Conservation (phyloP, 495 filamentous ascomycete species). For the Penicillium bovifimosum region DNA sequence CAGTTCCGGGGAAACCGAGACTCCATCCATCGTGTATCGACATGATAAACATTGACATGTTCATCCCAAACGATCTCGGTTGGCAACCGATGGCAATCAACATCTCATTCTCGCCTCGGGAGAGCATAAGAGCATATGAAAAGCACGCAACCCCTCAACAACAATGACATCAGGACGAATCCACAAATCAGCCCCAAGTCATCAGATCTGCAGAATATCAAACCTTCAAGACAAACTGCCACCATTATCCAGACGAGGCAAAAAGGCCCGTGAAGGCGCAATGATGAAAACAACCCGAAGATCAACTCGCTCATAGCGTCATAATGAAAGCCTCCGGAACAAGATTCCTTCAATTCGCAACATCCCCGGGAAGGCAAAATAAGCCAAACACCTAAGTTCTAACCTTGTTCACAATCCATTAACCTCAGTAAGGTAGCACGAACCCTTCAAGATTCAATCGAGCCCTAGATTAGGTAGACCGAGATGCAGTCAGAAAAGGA, state of each 20-base stretch:
- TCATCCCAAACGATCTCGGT: too few relatives aligned
- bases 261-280: neutral
- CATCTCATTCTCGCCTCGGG: neutral
- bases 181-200: neutral
- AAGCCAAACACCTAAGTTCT: too few relatives aligned
- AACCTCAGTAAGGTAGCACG: neutral
- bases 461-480: neutral
- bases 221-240: neutral
- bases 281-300: slow-evolving; percentile 17
- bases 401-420: too few relatives aligned
- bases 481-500: neutral
- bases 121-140: neutral
- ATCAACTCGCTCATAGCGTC: slow-evolving; percentile 8
- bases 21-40: neutral
- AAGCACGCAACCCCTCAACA: neutral
- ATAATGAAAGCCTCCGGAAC: slow-evolving; percentile 12
- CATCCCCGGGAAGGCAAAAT: neutral
- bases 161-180: slow-evolving; percentile 3
- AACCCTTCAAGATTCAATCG: neutral
- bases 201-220: neutral
- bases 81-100: neutral
- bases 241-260: neutral
- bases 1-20: neutral
- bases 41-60: too few relatives aligned
- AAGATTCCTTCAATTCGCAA: neutral